These are phyloP conservation scores for Podospora sp. DNA, from an alignment of 495 filamentous ascomycete genomes.

Conservation along the genomic window DNA sequence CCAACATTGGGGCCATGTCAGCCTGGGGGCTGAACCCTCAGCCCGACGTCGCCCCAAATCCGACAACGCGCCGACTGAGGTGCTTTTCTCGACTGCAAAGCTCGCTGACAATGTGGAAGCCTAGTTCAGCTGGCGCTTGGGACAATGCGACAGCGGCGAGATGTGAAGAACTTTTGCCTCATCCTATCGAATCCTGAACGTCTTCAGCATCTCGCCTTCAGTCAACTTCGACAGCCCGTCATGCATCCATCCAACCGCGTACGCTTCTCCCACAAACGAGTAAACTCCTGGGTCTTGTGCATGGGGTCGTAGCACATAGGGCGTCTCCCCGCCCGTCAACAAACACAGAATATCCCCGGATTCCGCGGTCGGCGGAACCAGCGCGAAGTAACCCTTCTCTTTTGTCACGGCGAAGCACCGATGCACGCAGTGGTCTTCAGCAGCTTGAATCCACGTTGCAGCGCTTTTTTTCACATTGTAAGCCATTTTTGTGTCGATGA, in stretches of 20 bases:
- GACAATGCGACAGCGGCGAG: too few relatives aligned
- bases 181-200: constrained; percentile 14
- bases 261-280: constrained; percentile 20
- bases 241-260: constrained; percentile 19
- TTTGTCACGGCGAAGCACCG: constrained; percentile 20
- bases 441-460: constrained; percentile 18
- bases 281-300: neutral
- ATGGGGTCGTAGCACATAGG: constrained; percentile 18
- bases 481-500: neutral
- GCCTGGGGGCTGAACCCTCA: too few relatives aligned
- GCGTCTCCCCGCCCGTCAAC: constrained; percentile 21
- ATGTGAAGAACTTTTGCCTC: neutral
- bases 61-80: too few relatives aligned
- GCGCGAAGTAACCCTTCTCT: constrained; percentile 16
- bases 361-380: constrained; percentile 22
- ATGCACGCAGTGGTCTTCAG: constrained; percentile 19
- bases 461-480: constrained; percentile 1
- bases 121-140: too few relatives aligned
- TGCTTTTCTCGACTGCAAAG: too few relatives aligned
- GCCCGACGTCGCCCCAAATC: too few relatives aligned
- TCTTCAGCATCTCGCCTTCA: constrained; percentile 12
- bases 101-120: too few relatives aligned
- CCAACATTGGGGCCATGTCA: too few relatives aligned
- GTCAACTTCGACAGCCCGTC: constrained; percentile 10
- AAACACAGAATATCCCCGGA: constrained; percentile 21